Percentiles rank a stretch among this genome's conserved stretches.
Conservation (phyloP, 169 alveolate genomes). For the Plasmodium coatneyi region DNA sequence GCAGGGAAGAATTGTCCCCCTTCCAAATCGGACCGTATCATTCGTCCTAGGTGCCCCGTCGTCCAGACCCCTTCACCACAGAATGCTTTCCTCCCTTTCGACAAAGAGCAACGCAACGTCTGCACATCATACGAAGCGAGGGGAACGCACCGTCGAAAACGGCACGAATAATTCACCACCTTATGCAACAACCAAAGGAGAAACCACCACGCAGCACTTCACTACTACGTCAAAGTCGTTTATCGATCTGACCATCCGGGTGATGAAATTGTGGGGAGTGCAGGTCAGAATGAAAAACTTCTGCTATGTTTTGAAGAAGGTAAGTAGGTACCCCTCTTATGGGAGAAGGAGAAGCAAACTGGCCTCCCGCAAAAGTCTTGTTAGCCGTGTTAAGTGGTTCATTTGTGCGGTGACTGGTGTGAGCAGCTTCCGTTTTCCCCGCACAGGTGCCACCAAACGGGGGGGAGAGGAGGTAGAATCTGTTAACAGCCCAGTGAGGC, state of each 20-base stretch:
- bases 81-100: background rate
- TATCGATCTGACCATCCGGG: conserved; percentile 33
- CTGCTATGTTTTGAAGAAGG: background rate
- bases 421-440: background rate
- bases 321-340: background rate
- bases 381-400: background rate
- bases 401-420: background rate
- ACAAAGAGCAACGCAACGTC: background rate
- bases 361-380: background rate
- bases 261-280: conserved; percentile 54
- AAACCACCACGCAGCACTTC: background rate
- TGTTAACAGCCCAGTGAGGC: background rate
- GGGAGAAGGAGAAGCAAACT: background rate
- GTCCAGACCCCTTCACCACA: background rate
- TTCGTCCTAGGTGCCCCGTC: background rate
- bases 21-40: background rate
- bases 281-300: background rate
- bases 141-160: background rate
- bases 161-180: background rate
- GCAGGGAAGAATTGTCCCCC: background rate
- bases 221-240: conserved; percentile 39
- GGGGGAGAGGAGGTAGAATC: background rate
- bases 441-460: background rate
- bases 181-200: background rate
- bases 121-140: background rate